These are phyloP conservation scores for Amanita exitialis DNA, from an alignment of 768 basidiomycete genomes.

Conservation along the genomic window DNA sequence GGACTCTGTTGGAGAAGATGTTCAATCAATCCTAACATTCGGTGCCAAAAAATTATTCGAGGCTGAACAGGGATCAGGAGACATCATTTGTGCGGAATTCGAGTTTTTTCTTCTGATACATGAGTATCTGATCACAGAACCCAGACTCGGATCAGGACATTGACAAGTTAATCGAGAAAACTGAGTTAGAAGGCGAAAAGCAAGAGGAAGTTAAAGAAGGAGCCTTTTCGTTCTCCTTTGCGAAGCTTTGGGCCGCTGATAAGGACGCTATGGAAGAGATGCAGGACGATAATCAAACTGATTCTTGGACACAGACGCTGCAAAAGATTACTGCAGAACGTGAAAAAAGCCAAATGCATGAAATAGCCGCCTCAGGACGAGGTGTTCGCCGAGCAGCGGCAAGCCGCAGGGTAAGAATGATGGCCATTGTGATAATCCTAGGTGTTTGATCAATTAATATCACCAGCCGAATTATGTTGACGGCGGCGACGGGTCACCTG, in stretches of 20 bases:
- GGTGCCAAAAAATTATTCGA: conserved; percentile 85
- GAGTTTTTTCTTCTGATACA: not conserved
- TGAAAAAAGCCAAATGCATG: conserved; percentile 30
- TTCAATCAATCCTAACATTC: conserved; percentile 84
- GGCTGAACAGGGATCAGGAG: conserved; percentile 43
- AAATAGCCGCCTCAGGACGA: conserved; percentile 53
- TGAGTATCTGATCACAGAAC: not conserved
- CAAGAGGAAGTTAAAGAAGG: conserved; percentile 37
- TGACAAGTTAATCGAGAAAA: conserved; percentile 78
- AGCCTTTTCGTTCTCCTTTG: conserved; percentile 70
- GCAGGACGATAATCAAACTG: conserved; percentile 48
- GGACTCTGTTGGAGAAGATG: conserved; percentile 55
- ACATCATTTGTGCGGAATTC: conserved; percentile 53
- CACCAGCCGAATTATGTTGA: conserved; percentile 20
- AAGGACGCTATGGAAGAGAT: conserved; percentile 65
- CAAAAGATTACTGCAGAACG: conserved; percentile 37
- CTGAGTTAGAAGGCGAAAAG: conserved; percentile 61
- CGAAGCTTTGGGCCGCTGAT: conserved; percentile 85
- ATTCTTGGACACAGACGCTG: conserved; percentile 79
- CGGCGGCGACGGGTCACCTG: conserved; percentile 12
- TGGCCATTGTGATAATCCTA: not conserved
- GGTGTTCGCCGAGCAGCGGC: conserved; percentile 72
- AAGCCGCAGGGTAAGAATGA: conserved; percentile 22
- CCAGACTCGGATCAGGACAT: conserved; percentile 75
- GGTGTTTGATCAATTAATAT: not conserved